Percentiles rank a stretch among this genome's conserved stretches.
Evolutionary conservation across 2,329 filamentous ascomycete species (phyloP).

Genomic region (Colletotrichum sp.): DNA sequence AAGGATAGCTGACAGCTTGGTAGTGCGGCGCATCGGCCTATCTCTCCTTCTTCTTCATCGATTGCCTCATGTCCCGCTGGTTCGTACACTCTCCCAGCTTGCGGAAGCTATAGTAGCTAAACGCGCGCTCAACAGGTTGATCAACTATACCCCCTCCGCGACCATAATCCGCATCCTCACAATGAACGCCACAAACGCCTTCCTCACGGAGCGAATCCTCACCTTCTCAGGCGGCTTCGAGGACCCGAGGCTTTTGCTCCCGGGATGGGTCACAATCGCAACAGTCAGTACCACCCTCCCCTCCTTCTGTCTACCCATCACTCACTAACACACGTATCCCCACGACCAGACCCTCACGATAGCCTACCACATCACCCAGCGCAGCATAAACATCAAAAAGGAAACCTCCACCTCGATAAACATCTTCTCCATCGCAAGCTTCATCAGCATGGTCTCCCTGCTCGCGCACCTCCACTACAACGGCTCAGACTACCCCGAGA

Average conservation of each 20-base stretch:
- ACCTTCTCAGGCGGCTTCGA: slow-evolving; percentile 72
- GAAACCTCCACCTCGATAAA: slow-evolving; percentile 80
- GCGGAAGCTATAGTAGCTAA: background rate
- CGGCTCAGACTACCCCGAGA: slow-evolving; percentile 63
- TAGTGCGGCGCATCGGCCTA: slow-evolving; percentile 80
- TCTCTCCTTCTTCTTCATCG: slow-evolving; percentile 82
- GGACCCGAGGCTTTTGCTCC: slow-evolving; percentile 73
- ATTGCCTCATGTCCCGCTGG: slow-evolving; percentile 86
- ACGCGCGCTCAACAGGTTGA: slow-evolving; percentile 59
- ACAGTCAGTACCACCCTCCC: slow-evolving; percentile 54
- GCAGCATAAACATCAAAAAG: slow-evolving; percentile 79
- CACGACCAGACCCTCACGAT: slow-evolving; percentile 67
- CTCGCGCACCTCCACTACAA: slow-evolving; percentile 70
- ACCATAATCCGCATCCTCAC: slow-evolving; percentile 81
- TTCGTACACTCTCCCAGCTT: slow-evolving; percentile 32
- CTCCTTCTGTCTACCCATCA: background rate
- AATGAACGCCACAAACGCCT: slow-evolving; percentile 76
- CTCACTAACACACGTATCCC: background rate
- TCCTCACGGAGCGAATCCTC: slow-evolving; percentile 75
- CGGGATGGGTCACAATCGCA: slow-evolving; percentile 80
- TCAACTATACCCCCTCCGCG: slow-evolving; percentile 82
- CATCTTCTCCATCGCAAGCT: slow-evolving; percentile 78
- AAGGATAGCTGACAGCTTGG: background rate
- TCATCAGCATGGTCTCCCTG: slow-evolving; percentile 75
- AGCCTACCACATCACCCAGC: slow-evolving; percentile 78